Evolutionary conservation across 139 green algal species (phyloP), one percentile per base, ranked within the genome.

Genomic region (Marvania coccoides): DNA sequence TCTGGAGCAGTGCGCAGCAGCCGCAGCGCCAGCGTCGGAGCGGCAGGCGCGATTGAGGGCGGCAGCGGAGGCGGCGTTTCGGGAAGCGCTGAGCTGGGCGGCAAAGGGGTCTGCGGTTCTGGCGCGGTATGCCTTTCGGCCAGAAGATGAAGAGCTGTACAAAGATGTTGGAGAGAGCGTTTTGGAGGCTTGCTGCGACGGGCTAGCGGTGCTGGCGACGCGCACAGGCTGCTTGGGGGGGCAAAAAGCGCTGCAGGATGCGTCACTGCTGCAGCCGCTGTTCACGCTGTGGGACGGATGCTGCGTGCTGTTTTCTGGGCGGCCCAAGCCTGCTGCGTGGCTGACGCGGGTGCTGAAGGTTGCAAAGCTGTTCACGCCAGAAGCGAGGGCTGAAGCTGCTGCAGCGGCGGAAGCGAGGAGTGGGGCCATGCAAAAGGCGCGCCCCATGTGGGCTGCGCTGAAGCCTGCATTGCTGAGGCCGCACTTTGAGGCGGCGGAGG

Each of bases 101-200:
- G 47, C 34, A 28, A 2, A 28, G 14, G 59, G 69, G 2, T 37
- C 7, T 26, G 33, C 28, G 0, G 55, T 65, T 26, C 64, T 55
- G 30, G 30, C 33, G 19, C n/a, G 8, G 19, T 63, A 72, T 9
- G 48, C 35, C 45, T 68, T 12, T n/a, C 45, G 3, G 33, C 47
- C 5, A 63, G 63, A 46, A 61, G 63, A 76, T 29, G 73, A 76
- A 9, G 55, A 80, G 73, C 63, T 80, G 28, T 69, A 66, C 58
- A 77, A 80, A 36, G 68, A 75, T 15, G 35, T 75, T 33, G 68
- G 69, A 24, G 47, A 68, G 24, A 66, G 42, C 5, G 53, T 71
- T 14, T 19, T 78, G 5, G 72, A 75, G 38, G 28, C 62, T 36
- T 47, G 51, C 5, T 72, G 37, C 24, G 61, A 71, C 14, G 47